Percentiles rank a stretch among this genome's conserved stretches.
phyloP scores from a whole-genome alignment of 2,329 filamentous ascomycete species.

The Ramichloridium luteum region DNA sequence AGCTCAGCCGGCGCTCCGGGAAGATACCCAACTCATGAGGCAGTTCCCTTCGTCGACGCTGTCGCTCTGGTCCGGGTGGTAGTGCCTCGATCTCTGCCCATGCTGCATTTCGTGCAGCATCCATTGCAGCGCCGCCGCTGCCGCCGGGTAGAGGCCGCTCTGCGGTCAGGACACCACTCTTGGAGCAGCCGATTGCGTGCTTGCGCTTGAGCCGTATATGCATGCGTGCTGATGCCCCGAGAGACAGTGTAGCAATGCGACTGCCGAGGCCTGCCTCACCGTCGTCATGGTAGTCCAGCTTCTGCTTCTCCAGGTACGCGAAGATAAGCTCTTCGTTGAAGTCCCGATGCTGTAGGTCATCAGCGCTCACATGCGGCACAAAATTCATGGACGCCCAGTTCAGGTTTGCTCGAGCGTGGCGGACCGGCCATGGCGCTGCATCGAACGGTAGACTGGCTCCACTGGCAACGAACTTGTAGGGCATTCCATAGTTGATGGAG shows the following conservation, averaged over 20 bases:
- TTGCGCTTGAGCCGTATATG: slow-evolving; percentile 43
- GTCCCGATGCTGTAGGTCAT: slow-evolving; percentile 19
- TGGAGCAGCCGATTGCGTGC: slow-evolving; percentile 30
- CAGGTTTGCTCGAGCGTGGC: slow-evolving; percentile 40
- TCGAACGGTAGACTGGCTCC: slow-evolving; percentile 40
- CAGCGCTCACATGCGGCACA: slow-evolving; percentile 22
- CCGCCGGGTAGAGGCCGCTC: slow-evolving; percentile 18
- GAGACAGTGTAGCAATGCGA: slow-evolving; percentile 48
- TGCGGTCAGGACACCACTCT: slow-evolving; percentile 24
- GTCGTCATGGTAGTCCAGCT: slow-evolving; percentile 56
- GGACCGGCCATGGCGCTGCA: slow-evolving; percentile 35
- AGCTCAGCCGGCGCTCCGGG: slow-evolving; percentile 13
- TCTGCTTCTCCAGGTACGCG: slow-evolving; percentile 49
- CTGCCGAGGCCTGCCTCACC: slow-evolving; percentile 51
- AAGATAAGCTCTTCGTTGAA: slow-evolving; percentile 55
- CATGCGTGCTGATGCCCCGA: slow-evolving; percentile 49
- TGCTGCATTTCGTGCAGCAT: slow-evolving; percentile 24
- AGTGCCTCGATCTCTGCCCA: slow-evolving; percentile 20
- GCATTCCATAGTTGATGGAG: slow-evolving; percentile 39
- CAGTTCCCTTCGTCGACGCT: slow-evolving; percentile 21
- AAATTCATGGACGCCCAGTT: slow-evolving; percentile 42
- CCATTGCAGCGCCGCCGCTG: slow-evolving; percentile 12
- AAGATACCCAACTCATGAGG: slow-evolving; percentile 28
- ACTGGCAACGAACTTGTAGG: slow-evolving; percentile 53
- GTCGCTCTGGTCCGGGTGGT: slow-evolving; percentile 8